These are phyloP conservation scores for Gossypium ekmanianum DNA, from an alignment of 345 rosid species.

Conservation along the genomic window DNA sequence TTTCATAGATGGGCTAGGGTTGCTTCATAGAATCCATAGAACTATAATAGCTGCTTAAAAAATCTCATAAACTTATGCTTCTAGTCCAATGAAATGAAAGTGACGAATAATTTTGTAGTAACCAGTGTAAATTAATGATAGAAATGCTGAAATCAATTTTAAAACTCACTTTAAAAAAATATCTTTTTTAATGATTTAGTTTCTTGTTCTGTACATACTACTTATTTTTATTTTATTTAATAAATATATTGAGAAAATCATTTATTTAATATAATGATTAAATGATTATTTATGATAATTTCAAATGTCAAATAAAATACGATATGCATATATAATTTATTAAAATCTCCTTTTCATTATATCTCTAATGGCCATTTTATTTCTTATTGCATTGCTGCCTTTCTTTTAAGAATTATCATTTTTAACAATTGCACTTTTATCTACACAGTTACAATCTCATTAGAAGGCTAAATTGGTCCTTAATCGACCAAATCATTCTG, in stretches of 20 bases:
- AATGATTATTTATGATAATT: not conserved
- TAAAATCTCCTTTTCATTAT: not conserved
- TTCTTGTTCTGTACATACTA: not conserved
- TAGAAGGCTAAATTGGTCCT: not conserved
- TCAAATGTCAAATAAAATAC: not conserved
- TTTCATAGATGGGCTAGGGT: not conserved
- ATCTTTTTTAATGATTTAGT: not conserved
- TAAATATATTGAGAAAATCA: not conserved
- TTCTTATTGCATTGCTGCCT: not conserved
- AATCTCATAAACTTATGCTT: not conserved
- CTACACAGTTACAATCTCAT: not conserved
- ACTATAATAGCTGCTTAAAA: not conserved
- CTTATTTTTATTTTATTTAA: not conserved
- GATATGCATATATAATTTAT: not conserved
- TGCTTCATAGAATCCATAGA: not conserved
- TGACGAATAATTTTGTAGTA: not conserved
- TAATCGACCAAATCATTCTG: not conserved
- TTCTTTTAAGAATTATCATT: not conserved
- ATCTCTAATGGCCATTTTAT: not conserved
- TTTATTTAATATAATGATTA: not conserved
- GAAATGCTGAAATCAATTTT: constrained; percentile 7
- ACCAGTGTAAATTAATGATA: not conserved
- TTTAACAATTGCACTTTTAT: not conserved
- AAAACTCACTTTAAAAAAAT: not conserved
- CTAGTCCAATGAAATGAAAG: not conserved